Base-by-base conservation (phyloP, 495 filamentous ascomycete genomes). In the Xylaria curta region DNA sequence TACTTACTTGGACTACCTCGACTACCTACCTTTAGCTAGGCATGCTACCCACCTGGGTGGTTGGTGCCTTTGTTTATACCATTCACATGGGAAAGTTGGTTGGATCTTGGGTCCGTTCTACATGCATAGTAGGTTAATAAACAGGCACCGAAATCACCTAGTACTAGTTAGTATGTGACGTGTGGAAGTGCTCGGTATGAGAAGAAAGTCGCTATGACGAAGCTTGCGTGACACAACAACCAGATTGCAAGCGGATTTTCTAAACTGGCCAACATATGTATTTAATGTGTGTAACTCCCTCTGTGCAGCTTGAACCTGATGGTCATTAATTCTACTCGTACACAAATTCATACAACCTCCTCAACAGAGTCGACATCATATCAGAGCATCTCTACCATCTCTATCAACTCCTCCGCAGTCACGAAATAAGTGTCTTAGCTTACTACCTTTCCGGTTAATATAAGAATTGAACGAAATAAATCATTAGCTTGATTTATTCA, bases 221-320 rank as follows among this genome's bases (percentile, higher is more conserved):
- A 64, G 21, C 13, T 13, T 60, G 59, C 44, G 68, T 70, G 46
- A 62, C 51, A 69, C 68, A 64, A 24, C 54, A 38, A 31, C 46
- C 62, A 65, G 40, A 15, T 17, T 33, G 13, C 36, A 61, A 31
- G 28, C n/a, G 38, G 28, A 26, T 56, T 31, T 67, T 10, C 19
- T n/a, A 38, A 40, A n/a, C 24, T 69, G 19, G 61, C 3, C 42
- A 40, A 47, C 8, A 49, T 13, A 64, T 8, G 28, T 67, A 56
- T 67, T 56, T 67, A 67, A 67, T 15, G 33, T 56, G 49, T 66
- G 63, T 40, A 63, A 46, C 33, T 51, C 42, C 33, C 54, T n/a
- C 38, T 17, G 40, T 17, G 38, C 28, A 24, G 19, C n/a, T 12
- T n/a, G 10, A 28, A 15, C 1, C 36, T 38, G 36, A 4, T 10